Evolutionary conservation across 768 basidiomycete genomes (phyloP).

Genomic region (Lentinula sp.): DNA sequence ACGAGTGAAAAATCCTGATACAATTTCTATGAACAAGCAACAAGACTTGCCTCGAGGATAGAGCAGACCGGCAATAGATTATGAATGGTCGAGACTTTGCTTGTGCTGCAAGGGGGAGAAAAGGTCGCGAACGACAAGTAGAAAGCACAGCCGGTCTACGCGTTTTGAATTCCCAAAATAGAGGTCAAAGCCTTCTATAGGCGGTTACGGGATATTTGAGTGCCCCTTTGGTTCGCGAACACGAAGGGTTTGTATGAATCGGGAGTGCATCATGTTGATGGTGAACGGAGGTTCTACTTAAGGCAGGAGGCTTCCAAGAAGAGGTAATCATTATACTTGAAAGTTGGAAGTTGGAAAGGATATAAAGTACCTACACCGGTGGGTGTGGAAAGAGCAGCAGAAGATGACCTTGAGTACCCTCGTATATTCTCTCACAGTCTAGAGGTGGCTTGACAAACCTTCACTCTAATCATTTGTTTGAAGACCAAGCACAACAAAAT

Average conservation of each 20-base stretch:
- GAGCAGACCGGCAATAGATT: neutral
- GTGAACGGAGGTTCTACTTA: neutral
- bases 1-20: neutral
- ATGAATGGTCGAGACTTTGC: neutral
- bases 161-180: neutral
- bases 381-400: too few species aligned
- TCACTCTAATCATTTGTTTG: too few species aligned
- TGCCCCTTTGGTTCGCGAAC: neutral
- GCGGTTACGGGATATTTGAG: neutral
- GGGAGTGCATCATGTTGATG: neutral
- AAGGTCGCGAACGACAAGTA: neutral
- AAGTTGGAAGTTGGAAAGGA: neutral
- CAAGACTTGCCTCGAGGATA: neutral
- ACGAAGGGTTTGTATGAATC: neutral
- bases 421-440: too few species aligned
- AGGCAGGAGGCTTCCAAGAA: neutral
- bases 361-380: too few species aligned
- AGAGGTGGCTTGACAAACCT: too few species aligned
- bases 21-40: neutral
- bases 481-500: neutral
- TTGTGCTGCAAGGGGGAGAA: too few species aligned
- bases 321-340: neutral
- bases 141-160: neutral
- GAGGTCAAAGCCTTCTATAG: conserved; percentile 5
- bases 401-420: too few species aligned